Evolutionary conservation across 2,329 filamentous ascomycete species (phyloP), one percentile per base, ranked within the genome.

Genomic region (Fusarium burgessii): DNA sequence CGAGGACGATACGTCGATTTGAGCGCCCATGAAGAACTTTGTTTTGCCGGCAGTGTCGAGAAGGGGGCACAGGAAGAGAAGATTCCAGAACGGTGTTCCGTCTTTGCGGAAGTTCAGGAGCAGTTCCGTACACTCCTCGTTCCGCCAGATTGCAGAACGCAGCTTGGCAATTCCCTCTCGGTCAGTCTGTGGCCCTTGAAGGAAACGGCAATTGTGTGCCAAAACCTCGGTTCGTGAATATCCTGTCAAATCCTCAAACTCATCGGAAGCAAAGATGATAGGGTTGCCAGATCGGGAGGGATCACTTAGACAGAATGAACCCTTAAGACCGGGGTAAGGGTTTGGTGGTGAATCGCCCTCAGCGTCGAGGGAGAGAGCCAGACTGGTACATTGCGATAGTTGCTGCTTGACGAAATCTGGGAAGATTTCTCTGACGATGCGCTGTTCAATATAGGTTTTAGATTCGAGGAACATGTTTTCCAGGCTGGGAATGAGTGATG

Each of bases 281-380:
- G 87, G 85, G 63, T 87, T 87, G 52, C 88, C 85, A 0, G 82
- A 80, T 45, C 81, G 80, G 7, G 78, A 73, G 1, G 86, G 85
- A 71, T 90, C 85, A 1, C 86, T 88, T 18, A 90, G 75, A 60
- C 87, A 88, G 69, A 90, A 90, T 25, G 87, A 87, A 51, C 87
- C 83, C 12, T 87, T 88, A 1, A 91, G 81, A 1, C 89, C 89
- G 5, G 84, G 84, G 57, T 85, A 90, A 54, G 80, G 74, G 8
- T 78, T 77, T 20, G 63, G 66, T 7, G 68, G 73, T 12, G 73
- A 64, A 4, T 78, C 76, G 23, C 78, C 77, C n/a, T 76, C 77
- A 2, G 71, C 68, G 3, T 77, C 78, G 8, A 80, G 76, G 4
- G 84, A 80, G 6, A 89, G 75, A 2, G 86, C 84, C 40, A 80